phyloP scores from a whole-genome alignment of 805 yeast genomes.

The Hemisphaericaspora nanyangensis region DNA sequence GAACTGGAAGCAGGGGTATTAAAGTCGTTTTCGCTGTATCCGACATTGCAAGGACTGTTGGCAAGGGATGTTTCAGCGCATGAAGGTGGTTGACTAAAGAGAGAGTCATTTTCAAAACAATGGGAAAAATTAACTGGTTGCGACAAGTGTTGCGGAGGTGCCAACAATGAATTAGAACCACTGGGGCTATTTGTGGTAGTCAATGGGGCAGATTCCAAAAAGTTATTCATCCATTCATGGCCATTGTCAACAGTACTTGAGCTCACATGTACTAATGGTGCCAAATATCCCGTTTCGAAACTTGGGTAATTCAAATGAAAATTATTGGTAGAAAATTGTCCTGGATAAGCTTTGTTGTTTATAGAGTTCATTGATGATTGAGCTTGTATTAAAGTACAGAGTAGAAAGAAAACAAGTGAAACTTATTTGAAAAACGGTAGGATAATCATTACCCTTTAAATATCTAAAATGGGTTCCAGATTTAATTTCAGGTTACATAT shows the following conservation, averaged over 20 bases:
- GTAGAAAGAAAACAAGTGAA: background rate
- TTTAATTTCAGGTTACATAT: background rate
- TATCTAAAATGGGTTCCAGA: background rate
- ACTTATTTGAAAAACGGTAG: background rate
- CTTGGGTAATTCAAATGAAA: background rate
- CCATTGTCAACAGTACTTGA: constrained; percentile 1
- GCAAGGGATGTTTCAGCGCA: constrained; percentile 9
- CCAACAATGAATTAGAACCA: background rate
- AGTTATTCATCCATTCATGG: constrained; percentile 19
- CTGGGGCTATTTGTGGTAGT: constrained; percentile 12
- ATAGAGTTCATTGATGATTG: background rate
- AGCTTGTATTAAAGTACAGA: background rate
- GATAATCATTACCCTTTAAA: background rate
- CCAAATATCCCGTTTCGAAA: constrained; percentile 3
- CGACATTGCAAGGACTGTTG: constrained; percentile 9
- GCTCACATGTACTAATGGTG: constrained; percentile 9
- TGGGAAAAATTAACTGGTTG: constrained; percentile 1
- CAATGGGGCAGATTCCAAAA: constrained; percentile 16
- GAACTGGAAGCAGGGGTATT: background rate
- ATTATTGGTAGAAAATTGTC: background rate
- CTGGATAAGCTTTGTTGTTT: background rate
- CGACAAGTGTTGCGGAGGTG: background rate
- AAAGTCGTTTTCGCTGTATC: background rate
- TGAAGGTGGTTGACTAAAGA: constrained; percentile 2
- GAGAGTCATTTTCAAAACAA: constrained; percentile 1